Evolutionary conservation across 306 rosid species (phyloP), one percentile per base, ranked within the genome.

Genomic region (Quercus ilex): DNA sequence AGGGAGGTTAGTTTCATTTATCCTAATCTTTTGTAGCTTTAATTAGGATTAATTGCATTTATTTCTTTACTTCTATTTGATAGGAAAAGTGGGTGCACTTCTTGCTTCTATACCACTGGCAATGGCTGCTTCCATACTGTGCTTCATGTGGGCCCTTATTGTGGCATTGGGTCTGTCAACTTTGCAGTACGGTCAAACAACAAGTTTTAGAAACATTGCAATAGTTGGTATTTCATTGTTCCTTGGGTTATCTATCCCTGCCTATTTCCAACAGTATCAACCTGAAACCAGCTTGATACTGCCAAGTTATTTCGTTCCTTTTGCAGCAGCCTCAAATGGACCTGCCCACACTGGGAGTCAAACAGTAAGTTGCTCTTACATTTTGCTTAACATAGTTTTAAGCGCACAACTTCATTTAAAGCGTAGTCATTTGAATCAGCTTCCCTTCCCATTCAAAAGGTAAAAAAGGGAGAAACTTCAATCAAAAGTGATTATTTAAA

Each of bases 71-170:
- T 51, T 73, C n/a, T 77, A 49, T 57, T 81, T 72, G 78, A 76
- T 74, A 92, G 99, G 94, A 72, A 95, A 95, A 92, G 91, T 91
- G 55, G 99, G 99, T 82, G 99, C 99, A 25, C 89, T 95, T 80
- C 92, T 95, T 82, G 99, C 99, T 78, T 92, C 99, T 60, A 92
- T 95, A 85, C 99, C 99, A 2, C 87, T 60, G 84, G 89, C 97
- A 51, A 82, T 95, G 88, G 99, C 95, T 74, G 98, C 99, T 80
- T 90, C 98, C 15, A 81, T 88, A 41, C 84, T 95, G 53, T 92
- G 98, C 84, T 92, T 95, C 89, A 89, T 87, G 73, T 95, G 99
- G 99, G 97, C 92, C 57, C 99, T 92, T 18, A 90, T 83, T 17
- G 90, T 83, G 55, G 88, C 98, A 14, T 81, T 95, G 69, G 99